Evolutionary conservation across 148 eudicot genomes (phyloP), one percentile per base, ranked within the genome.

Genomic region (Rheum nobile): DNA sequence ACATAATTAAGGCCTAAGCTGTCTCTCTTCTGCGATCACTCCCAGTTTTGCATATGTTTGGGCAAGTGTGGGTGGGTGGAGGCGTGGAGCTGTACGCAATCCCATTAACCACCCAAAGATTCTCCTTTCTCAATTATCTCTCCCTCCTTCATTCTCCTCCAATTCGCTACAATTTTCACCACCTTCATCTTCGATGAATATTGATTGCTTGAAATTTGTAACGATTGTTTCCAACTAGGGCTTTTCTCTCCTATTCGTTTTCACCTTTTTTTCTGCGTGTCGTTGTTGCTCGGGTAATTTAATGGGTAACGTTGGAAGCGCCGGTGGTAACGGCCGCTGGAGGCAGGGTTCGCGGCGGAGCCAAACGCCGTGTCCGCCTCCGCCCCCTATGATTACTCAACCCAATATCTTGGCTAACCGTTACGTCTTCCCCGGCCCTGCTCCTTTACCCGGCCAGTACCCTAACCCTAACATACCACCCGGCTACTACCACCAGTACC

Each of bases 291-390:
- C 57, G 57, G 26, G 5, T n/a, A 50, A 50, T n/a, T 8, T 29
- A 43, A 92, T 89, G 94, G 97, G 97, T 44, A 91, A 91, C 77
- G 75, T 67, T 26, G 85, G 87, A 7, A 90, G 96, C 80, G 83
- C 79, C 39, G 83, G 80, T 34, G 75, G 47, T 16, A 81, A 82
- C 69, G 81, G 86, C 67, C 89, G 90, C 54, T 81, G 93, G 71
- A 75, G 92, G 34, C 79, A 77, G 44, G 74, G 83, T 0, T 78
- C 78, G 73, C 74, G 84, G 17, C 86, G 84, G 46, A 74, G 71
- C 80, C 81, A 78, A 81, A 87, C 87, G 3, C 81, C 79, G 0
- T 9, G 24, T 50, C 57, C 7, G 9, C 87, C 80, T 1, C 85
- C 84, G 8, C 90, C 81, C 1, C 84, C 81, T 16, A 75, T 70